phyloP scores from a whole-genome alignment of 2,329 filamentous ascomycete species.

The Catunica adiposa region DNA sequence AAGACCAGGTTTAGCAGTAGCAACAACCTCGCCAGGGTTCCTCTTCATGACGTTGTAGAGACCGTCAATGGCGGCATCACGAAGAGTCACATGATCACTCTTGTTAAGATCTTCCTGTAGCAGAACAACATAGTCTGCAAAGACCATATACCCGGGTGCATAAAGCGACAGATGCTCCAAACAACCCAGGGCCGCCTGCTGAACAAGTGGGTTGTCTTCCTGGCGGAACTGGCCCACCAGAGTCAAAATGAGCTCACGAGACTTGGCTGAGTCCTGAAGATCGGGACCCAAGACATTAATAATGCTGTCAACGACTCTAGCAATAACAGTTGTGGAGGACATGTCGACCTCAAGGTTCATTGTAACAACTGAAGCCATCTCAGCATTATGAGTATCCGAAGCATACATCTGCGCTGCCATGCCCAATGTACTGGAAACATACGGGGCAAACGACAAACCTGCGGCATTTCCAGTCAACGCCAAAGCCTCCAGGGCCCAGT shows the following conservation, averaged over 20 bases:
- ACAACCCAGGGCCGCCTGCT: constrained; percentile 64
- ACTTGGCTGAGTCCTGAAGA: constrained; percentile 78
- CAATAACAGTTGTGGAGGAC: constrained; percentile 66
- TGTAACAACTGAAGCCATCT: constrained; percentile 60
- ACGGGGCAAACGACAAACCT: constrained; percentile 78
- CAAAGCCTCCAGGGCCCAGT: constrained; percentile 84
- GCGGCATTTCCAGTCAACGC: constrained; percentile 79
- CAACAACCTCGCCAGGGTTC: constrained; percentile 67
- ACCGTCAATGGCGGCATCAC: constrained; percentile 70
- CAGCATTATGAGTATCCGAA: constrained; percentile 76
- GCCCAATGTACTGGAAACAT: constrained; percentile 76
- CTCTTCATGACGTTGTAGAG: constrained; percentile 92
- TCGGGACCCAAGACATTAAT: constrained; percentile 95
- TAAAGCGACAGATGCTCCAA: constrained; percentile 86
- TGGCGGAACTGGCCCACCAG: constrained; percentile 69
- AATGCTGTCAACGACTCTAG: constrained; percentile 80
- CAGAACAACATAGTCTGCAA: constrained; percentile 63
- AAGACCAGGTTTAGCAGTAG: constrained; percentile 57
- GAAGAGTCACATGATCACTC: constrained; percentile 50
- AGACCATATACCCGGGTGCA: constrained; percentile 73
- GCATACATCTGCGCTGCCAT: constrained; percentile 91
- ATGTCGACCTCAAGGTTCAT: constrained; percentile 84
- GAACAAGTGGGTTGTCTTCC: constrained; percentile 52
- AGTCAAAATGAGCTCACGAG: constrained; percentile 79
- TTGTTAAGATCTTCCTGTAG: constrained; percentile 58